Evolutionary conservation across 2,329 filamentous ascomycete genomes (phyloP), one percentile per base, ranked within the genome.

Genomic region (Botryosphaeria dothidea): DNA sequence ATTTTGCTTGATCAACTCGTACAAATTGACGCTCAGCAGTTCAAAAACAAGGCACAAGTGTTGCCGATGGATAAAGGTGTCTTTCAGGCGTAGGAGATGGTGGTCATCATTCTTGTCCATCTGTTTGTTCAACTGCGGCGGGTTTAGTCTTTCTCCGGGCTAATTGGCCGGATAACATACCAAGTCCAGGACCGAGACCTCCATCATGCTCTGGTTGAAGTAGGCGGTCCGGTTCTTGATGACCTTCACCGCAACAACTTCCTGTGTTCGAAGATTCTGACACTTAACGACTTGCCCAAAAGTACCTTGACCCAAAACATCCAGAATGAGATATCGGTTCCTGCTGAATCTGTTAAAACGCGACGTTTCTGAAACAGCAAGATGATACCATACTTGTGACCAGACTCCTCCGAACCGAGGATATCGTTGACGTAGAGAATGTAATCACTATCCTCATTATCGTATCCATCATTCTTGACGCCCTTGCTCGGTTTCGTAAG

Each of bases 141-240:
- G 23, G 57, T 25, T 52, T 36, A 46, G 49, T 31, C 36, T 11
- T 15, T 56, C 56, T 45, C 25, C 56, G 19, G 9, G 34, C 36
- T 51, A 15, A 17, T 17, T 7, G 36, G n/a, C 17, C 25, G 27
- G 17, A 11, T 34, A 62, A 71, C 87, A 65, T 84, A 96, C 92
- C 84, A 99, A 77, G 78, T 99, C 95, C 65, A 99, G 84, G 25
- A 99, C 95, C 1, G 95, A 99, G 34, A 99, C 95, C 77, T 99
- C 95, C 95, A 99, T 99, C 95, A 99, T 99, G 78, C 95, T 98
- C 79, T 99, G 95, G 76, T 99, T 99, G 83, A 99, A 99, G 78
- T 99, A 99, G 41, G 95, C 95, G 1, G 95, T 99, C 73, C 94
- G 90, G 79, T 99, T 99, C 82, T 99, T 99, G 81, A 99, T 95